Evolutionary conservation across 345 rosid genomes (phyloP).

Genomic region (Anastatica hierochuntica): DNA sequence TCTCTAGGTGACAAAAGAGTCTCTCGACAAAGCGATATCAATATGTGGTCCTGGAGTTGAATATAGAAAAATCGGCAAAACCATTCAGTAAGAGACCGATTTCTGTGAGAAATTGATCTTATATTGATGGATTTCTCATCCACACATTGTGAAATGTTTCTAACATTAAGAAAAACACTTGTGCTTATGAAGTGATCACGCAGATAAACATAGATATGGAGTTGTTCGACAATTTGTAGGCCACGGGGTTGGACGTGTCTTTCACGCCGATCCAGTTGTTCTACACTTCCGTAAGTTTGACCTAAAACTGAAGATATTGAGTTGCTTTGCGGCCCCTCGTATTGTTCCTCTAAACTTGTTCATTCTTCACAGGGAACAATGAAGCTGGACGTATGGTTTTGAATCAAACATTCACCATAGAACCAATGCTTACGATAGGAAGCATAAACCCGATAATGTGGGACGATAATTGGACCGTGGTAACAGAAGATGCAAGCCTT

Average conservation of each 20-base stretch:
- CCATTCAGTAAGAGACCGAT: slow-evolving; percentile 59
- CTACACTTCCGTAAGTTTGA: slow-evolving; percentile 54
- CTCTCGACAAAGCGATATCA: slow-evolving; percentile 65
- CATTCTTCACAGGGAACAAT: slow-evolving; percentile 50
- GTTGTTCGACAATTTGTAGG: slow-evolving; percentile 81
- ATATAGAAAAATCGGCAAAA: slow-evolving; percentile 70
- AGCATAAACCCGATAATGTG: slow-evolving; percentile 69
- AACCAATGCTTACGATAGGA: slow-evolving; percentile 87
- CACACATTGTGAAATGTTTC: too few species aligned
- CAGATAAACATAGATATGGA: slow-evolving; percentile 76
- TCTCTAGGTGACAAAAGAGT: slow-evolving; percentile 72
- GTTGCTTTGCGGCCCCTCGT: background rate
- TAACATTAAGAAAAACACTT: too few species aligned
- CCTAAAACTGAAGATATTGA: background rate
- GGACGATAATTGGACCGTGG: slow-evolving; percentile 91
- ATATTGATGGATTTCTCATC: background rate
- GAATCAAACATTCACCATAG: slow-evolving; percentile 95
- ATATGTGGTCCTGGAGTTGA: slow-evolving; percentile 82
- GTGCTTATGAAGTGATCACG: slow-evolving; percentile 53
- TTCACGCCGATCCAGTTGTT: slow-evolving; percentile 83
- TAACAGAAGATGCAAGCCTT: slow-evolving; percentile 78
- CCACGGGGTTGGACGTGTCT: slow-evolving; percentile 86
- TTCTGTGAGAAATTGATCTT: background rate
- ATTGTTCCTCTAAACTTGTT: background rate
- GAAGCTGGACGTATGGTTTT: slow-evolving; percentile 62